These are phyloP conservation scores for Zalaria obscura DNA, from an alignment of 2,329 filamentous ascomycete genomes.

Conservation along the genomic window DNA sequence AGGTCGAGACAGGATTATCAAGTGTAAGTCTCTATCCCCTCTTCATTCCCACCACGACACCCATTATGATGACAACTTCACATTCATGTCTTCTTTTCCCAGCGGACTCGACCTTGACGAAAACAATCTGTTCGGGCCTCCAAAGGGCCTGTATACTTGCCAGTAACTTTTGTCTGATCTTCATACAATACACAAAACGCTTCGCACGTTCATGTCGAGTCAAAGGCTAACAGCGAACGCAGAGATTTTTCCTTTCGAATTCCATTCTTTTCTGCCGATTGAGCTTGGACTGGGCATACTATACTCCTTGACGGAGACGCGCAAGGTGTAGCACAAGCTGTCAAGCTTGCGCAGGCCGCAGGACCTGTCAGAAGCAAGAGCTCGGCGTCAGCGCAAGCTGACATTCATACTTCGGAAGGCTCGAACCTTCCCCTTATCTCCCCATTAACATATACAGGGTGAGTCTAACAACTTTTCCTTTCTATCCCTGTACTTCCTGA, in stretches of 20 bases:
- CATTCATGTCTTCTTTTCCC: conserved; percentile 71
- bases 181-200: conserved; percentile 3
- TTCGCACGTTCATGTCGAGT: background rate
- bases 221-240: conserved; percentile 1
- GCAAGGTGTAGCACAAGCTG: background rate
- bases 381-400: no score
- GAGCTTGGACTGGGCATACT: background rate
- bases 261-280: background rate
- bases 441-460: background rate
- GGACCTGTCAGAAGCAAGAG: no score
- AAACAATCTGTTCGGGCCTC: conserved; percentile 53
- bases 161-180: conserved; percentile 73
- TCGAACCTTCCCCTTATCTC: background rate
- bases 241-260: background rate
- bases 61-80: conserved; percentile 54
- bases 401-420: background rate
- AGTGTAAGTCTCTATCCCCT: conserved; percentile 3
- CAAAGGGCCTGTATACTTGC: conserved; percentile 70
- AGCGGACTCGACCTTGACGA: conserved; percentile 82
- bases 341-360: no score
- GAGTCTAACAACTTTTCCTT: background rate
- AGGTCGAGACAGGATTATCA: background rate
- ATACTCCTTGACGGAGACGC: background rate
- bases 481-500: conserved; percentile 32
- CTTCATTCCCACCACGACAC: conserved; percentile 1